Evolutionary conservation across 257 asterid genomes (phyloP).

Genomic region (Nicotiana benthamiana): DNA sequence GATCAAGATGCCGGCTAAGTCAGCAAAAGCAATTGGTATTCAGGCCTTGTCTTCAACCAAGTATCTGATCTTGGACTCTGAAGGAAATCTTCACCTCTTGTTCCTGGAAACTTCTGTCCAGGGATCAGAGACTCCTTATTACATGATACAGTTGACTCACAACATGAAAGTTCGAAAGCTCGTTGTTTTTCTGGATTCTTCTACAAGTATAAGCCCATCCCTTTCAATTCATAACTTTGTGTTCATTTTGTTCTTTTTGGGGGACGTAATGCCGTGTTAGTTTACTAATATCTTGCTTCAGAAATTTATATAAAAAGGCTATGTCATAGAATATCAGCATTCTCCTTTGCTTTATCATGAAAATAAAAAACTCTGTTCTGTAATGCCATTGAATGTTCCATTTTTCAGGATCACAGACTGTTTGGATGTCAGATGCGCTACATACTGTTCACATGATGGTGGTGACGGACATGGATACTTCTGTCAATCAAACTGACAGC

Average conservation of each 20-base stretch:
- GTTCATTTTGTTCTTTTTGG: background rate
- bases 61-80: conserved; percentile 60
- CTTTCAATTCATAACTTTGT: background rate
- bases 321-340: background rate
- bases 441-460: conserved; percentile 54
- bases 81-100: conserved; percentile 59
- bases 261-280: background rate
- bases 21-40: conserved; percentile 52
- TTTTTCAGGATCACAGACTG: conserved; percentile 50
- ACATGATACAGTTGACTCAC: conserved; percentile 40
- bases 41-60: conserved; percentile 48
- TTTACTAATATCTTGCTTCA: background rate
- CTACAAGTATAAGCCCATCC: conserved; percentile 24
- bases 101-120: conserved; percentile 35
- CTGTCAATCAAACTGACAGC: conserved; percentile 30
- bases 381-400: background rate
- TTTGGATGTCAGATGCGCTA: conserved; percentile 82
- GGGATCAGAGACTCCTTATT: conserved; percentile 34
- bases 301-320: background rate
- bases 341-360: background rate
- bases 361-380: background rate
- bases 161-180: conserved; percentile 52
- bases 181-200: conserved; percentile 53
- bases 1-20: conserved; percentile 27
- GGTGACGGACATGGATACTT: conserved; percentile 39